phyloP scores from a whole-genome alignment of 805 yeast genomes.

The Blastobotrys parvus region DNA sequence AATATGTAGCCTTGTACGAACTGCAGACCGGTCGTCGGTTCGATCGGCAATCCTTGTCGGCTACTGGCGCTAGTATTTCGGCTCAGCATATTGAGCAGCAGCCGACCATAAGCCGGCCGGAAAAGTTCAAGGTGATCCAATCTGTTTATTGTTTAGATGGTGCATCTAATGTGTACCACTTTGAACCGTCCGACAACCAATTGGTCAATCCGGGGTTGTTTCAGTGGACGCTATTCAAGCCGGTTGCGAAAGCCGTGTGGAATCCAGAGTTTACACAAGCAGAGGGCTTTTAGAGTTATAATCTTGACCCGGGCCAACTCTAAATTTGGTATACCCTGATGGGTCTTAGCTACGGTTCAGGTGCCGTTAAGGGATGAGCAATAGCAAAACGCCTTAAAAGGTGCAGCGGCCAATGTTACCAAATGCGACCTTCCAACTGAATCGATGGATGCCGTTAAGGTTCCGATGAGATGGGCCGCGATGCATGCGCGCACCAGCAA shows the following conservation, averaged over 20 bases:
- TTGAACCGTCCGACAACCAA: neutral
- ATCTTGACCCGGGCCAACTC: no score
- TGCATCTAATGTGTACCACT: neutral
- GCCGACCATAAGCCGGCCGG: neutral
- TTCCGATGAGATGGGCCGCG: no score
- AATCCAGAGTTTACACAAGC: neutral
- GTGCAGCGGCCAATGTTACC: no score
- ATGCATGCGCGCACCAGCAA: no score
- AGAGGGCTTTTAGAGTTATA: neutral
- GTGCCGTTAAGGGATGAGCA: no score
- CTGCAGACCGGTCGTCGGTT: neutral
- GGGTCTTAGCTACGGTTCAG: no score
- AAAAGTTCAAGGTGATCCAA: neutral
- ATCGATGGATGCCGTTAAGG: no score
- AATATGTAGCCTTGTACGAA: conserved; percentile 4
- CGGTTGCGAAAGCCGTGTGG: conserved; percentile 1
- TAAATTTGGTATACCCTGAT: no score
- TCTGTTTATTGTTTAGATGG: neutral
- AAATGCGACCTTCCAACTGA: no score
- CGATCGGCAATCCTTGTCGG: neutral
- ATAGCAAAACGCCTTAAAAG: no score
- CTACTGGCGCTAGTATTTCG: neutral
- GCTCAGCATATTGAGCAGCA: neutral
- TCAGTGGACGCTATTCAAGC: neutral
- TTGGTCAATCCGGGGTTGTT: neutral